A percentile compares a stretch with the other conserved stretches of the same genome.
phyloP scores from a whole-genome alignment of 73 alveolate genomes.

The Paraurostyla sp. region DNA sequence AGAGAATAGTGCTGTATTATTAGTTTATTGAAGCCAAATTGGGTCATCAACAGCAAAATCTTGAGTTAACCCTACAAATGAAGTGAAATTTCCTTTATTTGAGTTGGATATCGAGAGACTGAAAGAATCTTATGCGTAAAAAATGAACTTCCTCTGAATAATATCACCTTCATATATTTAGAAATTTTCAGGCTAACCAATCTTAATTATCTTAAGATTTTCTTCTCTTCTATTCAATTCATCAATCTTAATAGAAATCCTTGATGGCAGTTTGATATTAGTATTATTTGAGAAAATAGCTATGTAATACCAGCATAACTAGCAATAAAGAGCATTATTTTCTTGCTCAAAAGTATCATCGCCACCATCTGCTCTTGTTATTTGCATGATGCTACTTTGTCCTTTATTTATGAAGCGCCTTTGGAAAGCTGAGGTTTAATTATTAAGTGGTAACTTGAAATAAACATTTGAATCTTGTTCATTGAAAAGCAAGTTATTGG shows the following conservation, averaged over 20 bases:
- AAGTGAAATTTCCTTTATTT: neutral
- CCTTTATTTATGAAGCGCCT: neutral
- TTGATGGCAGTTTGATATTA: neutral
- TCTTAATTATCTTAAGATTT: too few relatives aligned
- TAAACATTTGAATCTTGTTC: neutral
- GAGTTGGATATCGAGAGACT: neutral
- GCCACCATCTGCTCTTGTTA: too few relatives aligned
- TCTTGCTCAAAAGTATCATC: neutral
- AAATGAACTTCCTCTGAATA: neutral
- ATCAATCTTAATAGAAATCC: neutral
- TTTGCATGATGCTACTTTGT: neutral
- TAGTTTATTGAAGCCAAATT: neutral
- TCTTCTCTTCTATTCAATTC: too few relatives aligned
- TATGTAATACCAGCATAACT: conserved; percentile 38
- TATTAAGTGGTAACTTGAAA: neutral
- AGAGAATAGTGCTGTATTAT: neutral
- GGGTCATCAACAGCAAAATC: neutral
- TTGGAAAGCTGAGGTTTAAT: neutral
- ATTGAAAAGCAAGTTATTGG: neutral
- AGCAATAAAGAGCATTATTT: neutral
- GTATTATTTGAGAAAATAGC: neutral
- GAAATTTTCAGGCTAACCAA: too few relatives aligned
- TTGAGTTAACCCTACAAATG: neutral
- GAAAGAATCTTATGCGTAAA: neutral
- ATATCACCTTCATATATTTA: neutral